Conservation (phyloP, 2,329 filamentous ascomycete genomes). For the Calonectria pauciramosa region DNA sequence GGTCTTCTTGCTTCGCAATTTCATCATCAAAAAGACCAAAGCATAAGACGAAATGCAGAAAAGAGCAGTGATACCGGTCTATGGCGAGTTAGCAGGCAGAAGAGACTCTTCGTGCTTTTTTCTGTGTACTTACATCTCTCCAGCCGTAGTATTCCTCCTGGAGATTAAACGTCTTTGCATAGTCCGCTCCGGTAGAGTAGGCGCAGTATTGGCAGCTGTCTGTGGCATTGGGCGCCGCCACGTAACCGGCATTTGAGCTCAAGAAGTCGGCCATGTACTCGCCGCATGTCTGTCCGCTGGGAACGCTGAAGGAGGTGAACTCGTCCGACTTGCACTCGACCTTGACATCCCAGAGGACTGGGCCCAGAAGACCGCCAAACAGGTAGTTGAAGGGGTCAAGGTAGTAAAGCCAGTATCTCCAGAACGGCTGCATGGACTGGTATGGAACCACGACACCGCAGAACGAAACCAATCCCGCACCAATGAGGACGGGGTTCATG, state of each 20-base stretch:
- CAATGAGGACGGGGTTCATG: constrained; percentile 60
- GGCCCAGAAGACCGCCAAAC: constrained; percentile 53
- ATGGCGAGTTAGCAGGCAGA: neutral
- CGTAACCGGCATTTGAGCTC: constrained; percentile 28
- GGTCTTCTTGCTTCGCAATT: constrained; percentile 39
- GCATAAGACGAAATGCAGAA: constrained; percentile 40
- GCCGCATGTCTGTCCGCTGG: constrained; percentile 28
- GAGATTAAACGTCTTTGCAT: constrained; percentile 35
- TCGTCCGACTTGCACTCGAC: constrained; percentile 52
- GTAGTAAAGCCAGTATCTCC: constrained; percentile 55
- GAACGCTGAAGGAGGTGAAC: constrained; percentile 29
- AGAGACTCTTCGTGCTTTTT: neutral
- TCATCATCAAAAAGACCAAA: constrained; percentile 43
- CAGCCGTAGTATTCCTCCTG: constrained; percentile 35
- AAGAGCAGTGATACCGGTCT: constrained; percentile 39
- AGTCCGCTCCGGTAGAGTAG: constrained; percentile 32
- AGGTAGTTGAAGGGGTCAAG: constrained; percentile 59
- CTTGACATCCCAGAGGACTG: constrained; percentile 54
- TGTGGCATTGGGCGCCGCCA: constrained; percentile 25
- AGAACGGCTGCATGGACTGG: constrained; percentile 38
- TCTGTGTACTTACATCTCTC: constrained; percentile 38
- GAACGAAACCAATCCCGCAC: constrained; percentile 48
- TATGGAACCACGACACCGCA: constrained; percentile 45
- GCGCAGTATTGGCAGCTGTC: constrained; percentile 34
- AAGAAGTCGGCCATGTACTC: constrained; percentile 38